phyloP scores from a whole-genome alignment of 192 early-diverging fungal genomes.

The Backusella liffmaniae region DNA sequence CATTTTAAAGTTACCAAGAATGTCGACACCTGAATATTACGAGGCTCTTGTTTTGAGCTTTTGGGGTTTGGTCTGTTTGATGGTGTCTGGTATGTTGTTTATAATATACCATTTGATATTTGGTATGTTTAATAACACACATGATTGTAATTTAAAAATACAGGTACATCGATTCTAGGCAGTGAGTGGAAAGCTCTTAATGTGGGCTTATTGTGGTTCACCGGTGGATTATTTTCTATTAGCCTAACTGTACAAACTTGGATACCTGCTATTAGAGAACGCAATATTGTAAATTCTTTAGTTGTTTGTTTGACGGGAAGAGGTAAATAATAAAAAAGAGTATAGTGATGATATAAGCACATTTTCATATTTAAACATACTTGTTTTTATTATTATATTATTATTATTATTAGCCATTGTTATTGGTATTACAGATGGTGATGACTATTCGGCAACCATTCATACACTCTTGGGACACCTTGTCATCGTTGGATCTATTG shows the following conservation, averaged over 20 bases:
- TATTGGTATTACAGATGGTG: neutral
- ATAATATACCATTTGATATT: too few species aligned
- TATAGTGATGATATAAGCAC: neutral
- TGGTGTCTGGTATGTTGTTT: conserved; percentile 6
- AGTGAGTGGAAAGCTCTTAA: conserved; percentile 36
- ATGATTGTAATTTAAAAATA: neutral
- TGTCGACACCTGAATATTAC: conserved; percentile 36
- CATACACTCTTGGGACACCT: conserved; percentile 17
- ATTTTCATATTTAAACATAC: neutral
- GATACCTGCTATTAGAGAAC: conserved; percentile 28
- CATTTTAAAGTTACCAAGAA: conserved; percentile 30
- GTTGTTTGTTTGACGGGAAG: conserved; percentile 41
- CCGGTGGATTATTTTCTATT: conserved; percentile 43
- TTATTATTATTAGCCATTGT: conserved; percentile 1
- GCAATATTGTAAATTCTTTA: conserved; percentile 39
- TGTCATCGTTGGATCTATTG: conserved; percentile 8
- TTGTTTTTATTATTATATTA: too few species aligned
- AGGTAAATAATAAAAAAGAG: conserved; percentile 12
- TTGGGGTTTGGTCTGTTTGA: conserved; percentile 41
- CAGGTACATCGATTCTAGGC: neutral
- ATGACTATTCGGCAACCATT: conserved; percentile 7
- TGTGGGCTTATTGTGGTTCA: conserved; percentile 44
- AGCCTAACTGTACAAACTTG: conserved; percentile 32
- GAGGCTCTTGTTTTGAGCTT: conserved; percentile 39
- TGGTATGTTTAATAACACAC: neutral